Percentiles rank a stretch among this genome's conserved stretches.
These are phyloP conservation scores for Saprolegnia parasitica DNA, from an alignment of 352 stramenopile species.

Conservation along the genomic window DNA sequence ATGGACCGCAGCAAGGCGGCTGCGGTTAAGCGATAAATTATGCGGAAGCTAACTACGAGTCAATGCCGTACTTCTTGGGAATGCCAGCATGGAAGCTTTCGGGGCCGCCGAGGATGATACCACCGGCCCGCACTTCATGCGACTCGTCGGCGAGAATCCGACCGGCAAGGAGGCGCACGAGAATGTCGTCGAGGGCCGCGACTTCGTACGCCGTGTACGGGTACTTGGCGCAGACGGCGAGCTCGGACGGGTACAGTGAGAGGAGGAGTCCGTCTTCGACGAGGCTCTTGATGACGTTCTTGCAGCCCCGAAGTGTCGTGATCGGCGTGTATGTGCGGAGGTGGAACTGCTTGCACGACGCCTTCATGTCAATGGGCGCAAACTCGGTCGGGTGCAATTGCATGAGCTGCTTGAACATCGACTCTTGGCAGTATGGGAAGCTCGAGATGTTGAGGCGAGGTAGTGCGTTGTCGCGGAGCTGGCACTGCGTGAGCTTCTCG, in stretches of 20 bases:
- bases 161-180: conserved; percentile 25
- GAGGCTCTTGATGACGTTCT: neutral
- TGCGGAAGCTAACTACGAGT: conserved; percentile 3
- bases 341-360: conserved; percentile 26
- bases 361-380: conserved; percentile 25
- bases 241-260: conserved; percentile 7
- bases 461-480: conserved; percentile 10
- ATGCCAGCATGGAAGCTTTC: conserved; percentile 28
- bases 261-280: conserved; percentile 22
- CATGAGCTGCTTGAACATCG: conserved; percentile 28
- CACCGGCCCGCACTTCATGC: conserved; percentile 19
- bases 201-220: conserved; percentile 16
- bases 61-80: conserved; percentile 18
- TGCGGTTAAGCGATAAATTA: conserved; percentile 6
- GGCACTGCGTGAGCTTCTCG: conserved; percentile 25
- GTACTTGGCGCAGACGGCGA: conserved; percentile 10
- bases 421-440: conserved; percentile 26
- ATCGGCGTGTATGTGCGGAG: conserved; percentile 13
- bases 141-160: conserved; percentile 27
- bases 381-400: conserved; percentile 22
- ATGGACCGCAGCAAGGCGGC: neutral
- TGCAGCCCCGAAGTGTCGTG: conserved; percentile 11
- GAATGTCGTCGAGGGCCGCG: conserved; percentile 20
- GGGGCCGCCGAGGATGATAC: conserved; percentile 19
- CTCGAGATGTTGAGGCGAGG: conserved; percentile 13